Base-by-base conservation (phyloP, 1,284 basidiomycete genomes). In the Ceratobasidium sp. region DNA sequence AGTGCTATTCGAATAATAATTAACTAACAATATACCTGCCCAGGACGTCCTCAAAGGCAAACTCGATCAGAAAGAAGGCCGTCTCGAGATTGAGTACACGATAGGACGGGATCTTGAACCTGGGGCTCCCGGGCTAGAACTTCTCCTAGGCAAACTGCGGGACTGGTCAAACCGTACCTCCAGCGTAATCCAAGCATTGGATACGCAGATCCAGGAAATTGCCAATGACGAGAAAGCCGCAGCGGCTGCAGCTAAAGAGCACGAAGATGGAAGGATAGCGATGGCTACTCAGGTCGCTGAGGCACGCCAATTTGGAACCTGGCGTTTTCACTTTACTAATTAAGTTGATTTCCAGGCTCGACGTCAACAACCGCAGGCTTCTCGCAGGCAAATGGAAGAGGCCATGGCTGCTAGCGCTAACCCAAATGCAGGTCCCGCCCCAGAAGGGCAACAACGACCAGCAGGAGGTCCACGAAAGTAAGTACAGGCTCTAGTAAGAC, bases 31-130 rank as follows among this genome's bases (percentile, higher is more conserved):
- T 41, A 41, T 41, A 11, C 11, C 36, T 41, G 36, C 4, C 36
- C 15, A 67, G 36, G 93, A 94, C 79, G 86, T 98, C 60, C 87
- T 99, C 51, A 89, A 90, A 56, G 97, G 95, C 14, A 96, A 94
- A 79, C 90, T 99, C 63, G 94, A 98, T 82, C 96, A 98, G 84
- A 93, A 94, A 80, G 88, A 92, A 78, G 88, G 90, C 75, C 90
- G 94, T 76, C 87, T 98, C 75, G 93, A 97, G 81, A 90, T 99
- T 36, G 94, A 97, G 81, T 95, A 93, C 80, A 94, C 93, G 0
- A 91, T 96, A 84, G 97, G 97, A 0, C 85, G 97, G 59, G 97
- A 99, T 83, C 84, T 98, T 19, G 87, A 89, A 74, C 89, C 89
- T 0, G 89, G 89, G 0, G 89, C 89, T 77, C 33, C 65, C 2